These are phyloP conservation scores for Alternaria arborescens DNA, from an alignment of 2,329 filamentous ascomycete genomes.

Conservation along the genomic window DNA sequence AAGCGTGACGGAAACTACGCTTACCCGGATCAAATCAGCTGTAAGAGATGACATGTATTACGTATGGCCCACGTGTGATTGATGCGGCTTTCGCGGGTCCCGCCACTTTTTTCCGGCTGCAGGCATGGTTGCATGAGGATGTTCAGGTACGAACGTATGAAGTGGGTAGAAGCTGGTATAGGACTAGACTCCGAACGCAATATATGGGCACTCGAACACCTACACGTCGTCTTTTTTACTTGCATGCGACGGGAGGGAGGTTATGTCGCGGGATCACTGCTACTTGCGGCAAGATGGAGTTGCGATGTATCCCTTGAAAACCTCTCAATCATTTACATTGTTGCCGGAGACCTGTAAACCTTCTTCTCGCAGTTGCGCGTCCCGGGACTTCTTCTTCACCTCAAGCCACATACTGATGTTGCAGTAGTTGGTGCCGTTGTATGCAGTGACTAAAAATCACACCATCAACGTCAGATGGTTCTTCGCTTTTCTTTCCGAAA, in stretches of 20 bases:
- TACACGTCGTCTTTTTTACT: too few relatives aligned
- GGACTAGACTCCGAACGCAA: neutral
- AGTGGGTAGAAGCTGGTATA: neutral
- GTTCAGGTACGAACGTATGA: neutral
- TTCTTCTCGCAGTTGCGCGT: too few relatives aligned
- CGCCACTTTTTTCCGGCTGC: neutral
- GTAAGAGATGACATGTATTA: neutral
- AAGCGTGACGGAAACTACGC: neutral
- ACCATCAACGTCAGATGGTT: neutral
- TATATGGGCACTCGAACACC: neutral
- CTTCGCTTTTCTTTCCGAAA: neutral
- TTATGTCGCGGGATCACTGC: neutral
- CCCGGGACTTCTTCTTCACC: rapidly evolving
- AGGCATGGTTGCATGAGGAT: neutral
- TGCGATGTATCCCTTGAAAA: too few relatives aligned
- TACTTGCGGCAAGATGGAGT: too few relatives aligned
- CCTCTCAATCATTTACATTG: too few relatives aligned
- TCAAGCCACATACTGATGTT: neutral
- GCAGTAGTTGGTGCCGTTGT: neutral
- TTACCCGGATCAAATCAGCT: neutral
- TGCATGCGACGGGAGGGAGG: neutral
- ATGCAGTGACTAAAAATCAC: neutral
- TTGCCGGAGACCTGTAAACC: too few relatives aligned
- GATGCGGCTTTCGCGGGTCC: neutral
- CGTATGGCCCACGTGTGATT: neutral